Conservation (phyloP, 2,329 filamentous ascomycete genomes). For the Fusarium paranaense region DNA sequence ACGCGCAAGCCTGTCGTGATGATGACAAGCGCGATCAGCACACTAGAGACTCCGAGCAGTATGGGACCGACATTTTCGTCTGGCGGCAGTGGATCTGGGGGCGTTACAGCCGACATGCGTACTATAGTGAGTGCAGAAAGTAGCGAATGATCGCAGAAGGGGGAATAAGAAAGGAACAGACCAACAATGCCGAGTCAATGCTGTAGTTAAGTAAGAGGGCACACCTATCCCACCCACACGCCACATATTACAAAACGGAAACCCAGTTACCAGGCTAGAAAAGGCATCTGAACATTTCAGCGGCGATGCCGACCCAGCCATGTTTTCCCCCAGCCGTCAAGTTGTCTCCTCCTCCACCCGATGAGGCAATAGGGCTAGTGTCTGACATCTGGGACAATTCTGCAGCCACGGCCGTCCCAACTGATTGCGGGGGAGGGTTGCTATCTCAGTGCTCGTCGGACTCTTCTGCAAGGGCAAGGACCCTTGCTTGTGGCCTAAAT, state of each 20-base stretch:
- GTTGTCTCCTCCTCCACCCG: background rate
- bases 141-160: background rate
- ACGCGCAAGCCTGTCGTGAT: conserved; percentile 48
- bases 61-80: conserved; percentile 49
- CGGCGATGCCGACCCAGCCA: background rate
- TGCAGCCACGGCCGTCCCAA: background rate
- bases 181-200: background rate
- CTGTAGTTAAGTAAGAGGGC: background rate
- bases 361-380: background rate
- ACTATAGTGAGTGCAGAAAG: background rate
- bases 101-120: conserved; percentile 27
- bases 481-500: background rate
- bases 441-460: background rate
- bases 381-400: background rate
- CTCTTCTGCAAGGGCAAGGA: background rate
- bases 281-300: background rate
- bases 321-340: background rate
- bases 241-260: background rate
- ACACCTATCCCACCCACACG: background rate
- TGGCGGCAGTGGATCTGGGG: conserved; percentile 49
- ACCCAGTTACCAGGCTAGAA: background rate
- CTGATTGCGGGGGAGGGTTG: background rate
- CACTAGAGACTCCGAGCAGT: conserved; percentile 47
- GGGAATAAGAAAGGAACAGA: background rate
- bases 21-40: conserved; percentile 48